Evolutionary conservation across 176 grass and related monocot genomes (phyloP), one percentile per base, ranked within the genome.

Genomic region (Carex pumila): DNA sequence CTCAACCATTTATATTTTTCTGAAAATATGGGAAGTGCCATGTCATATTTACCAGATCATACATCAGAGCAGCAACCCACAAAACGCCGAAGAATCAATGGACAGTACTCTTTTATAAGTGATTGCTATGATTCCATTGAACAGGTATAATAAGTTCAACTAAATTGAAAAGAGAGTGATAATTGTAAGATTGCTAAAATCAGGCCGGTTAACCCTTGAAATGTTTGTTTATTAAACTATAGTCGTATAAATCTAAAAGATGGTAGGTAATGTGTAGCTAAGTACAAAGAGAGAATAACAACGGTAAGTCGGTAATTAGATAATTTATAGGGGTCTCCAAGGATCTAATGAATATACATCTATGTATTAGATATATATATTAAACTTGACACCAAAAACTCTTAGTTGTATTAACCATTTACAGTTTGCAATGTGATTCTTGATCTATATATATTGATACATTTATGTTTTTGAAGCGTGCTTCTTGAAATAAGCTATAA

Each of bases 111-210:
- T 52, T 83, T 5, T 49, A 83, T 83, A 65, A 83, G 80, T 14
- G 80, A 83, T 65, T 65, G 47, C 60, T 83, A 83, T 67, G 8
- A 83, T 83, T 83, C 80, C 3, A 67, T 65, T 25, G 60, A 83
- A 13, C 61, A 83, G 80, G 80, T 83, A 53, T 83, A 53, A 41
- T 61, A 18, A 81, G 12, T 9, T 50, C 37, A 39, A 39, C 37
- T 39, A 39, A 39, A 39, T 39, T 61, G 15, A 15, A 17, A 37
- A 14, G 3, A 52, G 45, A 22, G 12, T 73, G 30, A 34, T 15
- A 81, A 62, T 29, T 60, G 12, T 43, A 81, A 22, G 17, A 41
- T 43, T 17, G 59, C 45, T 57, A 13, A 80, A 36, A 34, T 34
- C 3, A 34, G 0, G 25, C 25, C 25, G 25, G 25, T 25, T 25